Base-by-base conservation (phyloP, 169 alveolate genomes). In the Blepharisma undulans region DNA sequence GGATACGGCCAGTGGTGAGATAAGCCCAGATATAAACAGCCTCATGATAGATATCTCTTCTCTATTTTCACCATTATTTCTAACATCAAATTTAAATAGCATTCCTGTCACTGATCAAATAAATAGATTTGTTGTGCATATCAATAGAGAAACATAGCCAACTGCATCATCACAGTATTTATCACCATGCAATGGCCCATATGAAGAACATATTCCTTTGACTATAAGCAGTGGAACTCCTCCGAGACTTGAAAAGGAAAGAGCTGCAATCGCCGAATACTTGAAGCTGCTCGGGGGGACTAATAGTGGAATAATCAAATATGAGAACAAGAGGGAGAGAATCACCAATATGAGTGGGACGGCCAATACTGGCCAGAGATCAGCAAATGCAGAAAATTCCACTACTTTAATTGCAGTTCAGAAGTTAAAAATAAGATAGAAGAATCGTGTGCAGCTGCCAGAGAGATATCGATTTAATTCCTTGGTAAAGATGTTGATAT, bases 161-260 rank as follows among this genome's bases (percentile, higher is more conserved):
- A 48, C 7, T 10, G 89, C 72, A 48, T 82, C 76, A 22, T 32
- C 78, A 82, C 89, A 82, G 7, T 21, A 48, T 4, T 22, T 22
- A 22, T 82, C 48, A 30, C 60, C 48, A 25, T 5, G 6, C 10
- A 82, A 59, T 22, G 89, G 89, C 21, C 89, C 89, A 60, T 82
- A 82, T 22, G 89, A 82, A 4, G 77, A 21, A 10, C 89, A 82
- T 19, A 82, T 60, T 59, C 89, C 89, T 82, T 60, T 32, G n/a
- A 59, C 12, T 25, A 74, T 82, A 22, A 82, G 76, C 32, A 59
- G 8, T 21, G 29, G 36, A 6, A 48, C 77, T 30, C 25, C 33
- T 32, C 78, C 76, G 12, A 22, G 29, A n/a, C 60, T 82, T 1
- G 74, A 22, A 60, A 59, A 33, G 10, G 76, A 72, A 21, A 82